phyloP scores from a whole-genome alignment of 345 rosid genomes.

The Ceriops zippeliana region DNA sequence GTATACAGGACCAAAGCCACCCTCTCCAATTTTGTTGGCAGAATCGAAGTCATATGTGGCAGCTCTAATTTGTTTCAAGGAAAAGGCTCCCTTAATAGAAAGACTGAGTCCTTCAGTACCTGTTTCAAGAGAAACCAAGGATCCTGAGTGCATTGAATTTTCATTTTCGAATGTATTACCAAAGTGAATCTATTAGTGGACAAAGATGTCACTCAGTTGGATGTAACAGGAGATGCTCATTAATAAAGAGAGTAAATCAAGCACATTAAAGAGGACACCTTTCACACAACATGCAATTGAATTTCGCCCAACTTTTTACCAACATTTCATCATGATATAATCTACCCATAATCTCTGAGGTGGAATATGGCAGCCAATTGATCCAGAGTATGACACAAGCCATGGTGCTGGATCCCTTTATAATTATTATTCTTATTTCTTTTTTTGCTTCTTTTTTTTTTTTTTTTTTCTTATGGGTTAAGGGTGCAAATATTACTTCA shows the following conservation, averaged over 20 bases:
- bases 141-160: background rate
- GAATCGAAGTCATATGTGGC: conserved; percentile 52
- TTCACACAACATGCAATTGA: too few species aligned
- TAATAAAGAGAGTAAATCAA: background rate
- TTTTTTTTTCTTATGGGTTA: too few species aligned
- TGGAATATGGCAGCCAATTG: too few species aligned
- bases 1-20: conserved; percentile 70
- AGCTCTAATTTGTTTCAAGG: conserved; percentile 46
- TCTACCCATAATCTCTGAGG: too few species aligned
- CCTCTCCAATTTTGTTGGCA: conserved; percentile 58
- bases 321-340: too few species aligned
- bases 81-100: conserved; percentile 38
- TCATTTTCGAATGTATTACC: background rate
- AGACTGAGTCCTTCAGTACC: conserved; percentile 40
- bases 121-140: conserved; percentile 12
- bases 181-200: background rate
- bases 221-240: background rate
- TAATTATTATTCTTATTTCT: too few species aligned
- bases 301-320: too few species aligned
- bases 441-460: too few species aligned
- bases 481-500: background rate
- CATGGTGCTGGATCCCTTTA: too few species aligned
- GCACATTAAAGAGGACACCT: background rate
- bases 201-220: background rate
- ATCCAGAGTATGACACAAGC: too few species aligned